Conservation (phyloP, 75 land plant genomes). For the Pinus albicaulis region DNA sequence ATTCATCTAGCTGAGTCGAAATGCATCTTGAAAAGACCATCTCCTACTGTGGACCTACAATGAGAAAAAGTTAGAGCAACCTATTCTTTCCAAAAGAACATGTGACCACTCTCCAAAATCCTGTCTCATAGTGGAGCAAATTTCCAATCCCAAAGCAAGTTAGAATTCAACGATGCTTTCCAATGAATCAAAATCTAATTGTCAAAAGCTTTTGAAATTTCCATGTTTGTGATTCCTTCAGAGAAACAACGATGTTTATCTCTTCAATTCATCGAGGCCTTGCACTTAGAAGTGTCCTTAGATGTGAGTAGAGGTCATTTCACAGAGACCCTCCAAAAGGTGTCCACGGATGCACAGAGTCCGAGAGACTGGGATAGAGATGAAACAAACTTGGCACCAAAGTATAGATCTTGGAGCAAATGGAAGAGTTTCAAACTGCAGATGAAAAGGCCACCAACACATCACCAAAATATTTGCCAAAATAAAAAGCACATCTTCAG, state of each 20-base stretch:
- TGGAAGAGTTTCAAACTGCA: background rate
- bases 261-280: constrained; percentile 17
- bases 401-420: background rate
- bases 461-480: constrained; percentile 5
- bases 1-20: background rate
- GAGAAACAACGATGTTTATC: background rate
- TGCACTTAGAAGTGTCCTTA: constrained; percentile 39
- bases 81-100: constrained; percentile 2
- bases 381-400: background rate
- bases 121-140: background rate
- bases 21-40: constrained; percentile 7
- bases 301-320: constrained; percentile 58
- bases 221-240: background rate
- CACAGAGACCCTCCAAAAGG: constrained; percentile 12
- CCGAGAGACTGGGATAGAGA: background rate
- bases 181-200: background rate
- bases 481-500: background rate
- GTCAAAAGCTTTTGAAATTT: background rate
- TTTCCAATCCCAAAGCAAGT: constrained; percentile 5
- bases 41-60: constrained; percentile 12
- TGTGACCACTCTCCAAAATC: background rate
- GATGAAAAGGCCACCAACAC: background rate
- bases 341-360: constrained; percentile 38
- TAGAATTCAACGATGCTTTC: background rate
- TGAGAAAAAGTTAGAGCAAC: background rate